Evolutionary conservation across 768 basidiomycete species (phyloP).

Genomic region (Clitopilus hobsonii): DNA sequence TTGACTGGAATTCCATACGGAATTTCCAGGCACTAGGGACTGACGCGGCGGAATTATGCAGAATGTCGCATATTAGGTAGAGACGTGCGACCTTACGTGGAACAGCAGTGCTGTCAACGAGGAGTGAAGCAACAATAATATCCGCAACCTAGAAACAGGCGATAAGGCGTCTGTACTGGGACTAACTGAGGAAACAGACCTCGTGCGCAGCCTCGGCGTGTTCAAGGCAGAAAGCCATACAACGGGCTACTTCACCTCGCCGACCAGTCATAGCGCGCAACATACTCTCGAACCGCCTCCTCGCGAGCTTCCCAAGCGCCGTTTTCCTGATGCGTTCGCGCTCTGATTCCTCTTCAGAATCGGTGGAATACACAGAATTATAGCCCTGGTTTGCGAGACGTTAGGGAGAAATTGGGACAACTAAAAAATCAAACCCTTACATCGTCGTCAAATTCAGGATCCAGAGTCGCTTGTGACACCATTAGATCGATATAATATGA

Average conservation of each 20-base stretch:
- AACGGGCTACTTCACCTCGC: constrained; percentile 86
- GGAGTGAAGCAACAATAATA: constrained; percentile 82
- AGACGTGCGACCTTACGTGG: constrained; percentile 95
- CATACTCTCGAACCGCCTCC: constrained; percentile 86
- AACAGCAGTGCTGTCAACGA: constrained; percentile 92
- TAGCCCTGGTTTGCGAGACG: constrained; percentile 54
- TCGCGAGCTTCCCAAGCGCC: constrained; percentile 71
- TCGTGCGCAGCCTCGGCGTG: constrained; percentile 95
- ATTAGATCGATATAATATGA: constrained; percentile 68
- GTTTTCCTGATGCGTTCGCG: constrained; percentile 77
- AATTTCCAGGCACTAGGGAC: constrained; percentile 98
- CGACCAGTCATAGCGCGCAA: constrained; percentile 81
- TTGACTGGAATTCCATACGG: constrained; percentile 87
- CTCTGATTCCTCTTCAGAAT: constrained; percentile 93
- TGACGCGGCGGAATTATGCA: constrained; percentile 93
- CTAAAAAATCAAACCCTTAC: constrained; percentile 26
- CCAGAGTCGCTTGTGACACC: constrained; percentile 46
- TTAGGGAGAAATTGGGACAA: constrained; percentile 3
- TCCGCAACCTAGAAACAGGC: constrained; percentile 65
- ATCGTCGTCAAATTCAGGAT: constrained; percentile 81
- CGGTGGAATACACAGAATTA: constrained; percentile 85
- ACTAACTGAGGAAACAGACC: constrained; percentile 35
- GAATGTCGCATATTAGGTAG: constrained; percentile 94
- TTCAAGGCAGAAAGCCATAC: constrained; percentile 96
- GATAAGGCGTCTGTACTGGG: neutral